Evolutionary conservation across 169 alveolate species (phyloP), one percentile per base, ranked within the genome.

Genomic region (Eimeria mitis): DNA sequence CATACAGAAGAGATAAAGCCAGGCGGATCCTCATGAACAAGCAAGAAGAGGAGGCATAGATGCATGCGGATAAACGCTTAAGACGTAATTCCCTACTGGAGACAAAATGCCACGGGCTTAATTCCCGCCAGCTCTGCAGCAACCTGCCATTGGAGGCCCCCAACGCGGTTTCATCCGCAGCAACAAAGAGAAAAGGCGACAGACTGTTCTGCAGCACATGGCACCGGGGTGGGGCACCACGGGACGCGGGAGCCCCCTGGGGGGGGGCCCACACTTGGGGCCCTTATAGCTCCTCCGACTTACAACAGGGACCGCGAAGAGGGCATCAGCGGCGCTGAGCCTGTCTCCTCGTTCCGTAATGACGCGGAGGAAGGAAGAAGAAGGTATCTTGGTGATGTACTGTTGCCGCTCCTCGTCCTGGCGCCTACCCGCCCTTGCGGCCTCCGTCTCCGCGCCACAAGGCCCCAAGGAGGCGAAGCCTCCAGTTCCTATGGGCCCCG

Each of bases 341-440:
- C 79, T 75, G 61, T 73, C 78, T 5, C 37, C 47, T 9, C 76
- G 40, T 28, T 89, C 89, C 14, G 95, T 78, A 42, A 44, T 13
- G 54, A 73, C 21, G 76, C 89, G 63, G 11, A 94, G 94, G 52
- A 94, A 94, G 16, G 96, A 61, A n/a, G 89, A 44, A 71, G 91
- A 75, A 1, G 96, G 96, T 68, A 56, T n/a, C 59, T 94, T 94
- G 83, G 89, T 79, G 54, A 94, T 94, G 83, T 94, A 94, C 81
- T 83, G 91, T 73, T 92, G 89, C 65, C 92, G 70, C 59, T 92
- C 96, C 16, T 44, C 85, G 23, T 68, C 87, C 56, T 63, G 76
- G 92, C 70, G 92, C 49, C 79, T 71, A 8, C 79, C 92, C 68
- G 70, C 89, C 81, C 68, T 85, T 21, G 92, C 14, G 65, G 81